These are phyloP conservation scores for Jaltomata sinuosa DNA, from an alignment of 257 asterid genomes.

Conservation along the genomic window DNA sequence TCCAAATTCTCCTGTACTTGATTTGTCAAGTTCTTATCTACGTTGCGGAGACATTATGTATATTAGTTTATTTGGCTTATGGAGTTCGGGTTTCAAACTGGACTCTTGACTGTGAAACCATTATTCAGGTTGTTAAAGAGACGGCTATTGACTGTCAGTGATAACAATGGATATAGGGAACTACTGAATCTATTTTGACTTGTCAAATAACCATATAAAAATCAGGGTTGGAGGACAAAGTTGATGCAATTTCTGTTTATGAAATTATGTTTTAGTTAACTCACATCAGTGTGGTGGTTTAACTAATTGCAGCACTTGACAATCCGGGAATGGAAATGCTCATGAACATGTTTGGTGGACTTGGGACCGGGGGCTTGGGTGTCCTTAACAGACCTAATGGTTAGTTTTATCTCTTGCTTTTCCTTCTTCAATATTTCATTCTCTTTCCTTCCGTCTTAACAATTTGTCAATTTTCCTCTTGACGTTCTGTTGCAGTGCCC, in stretches of 20 bases:
- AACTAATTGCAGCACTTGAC: slow-evolving; percentile 4
- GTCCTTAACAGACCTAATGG: slow-evolving; percentile 28
- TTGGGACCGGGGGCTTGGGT: slow-evolving; percentile 30
- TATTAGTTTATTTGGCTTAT: background rate
- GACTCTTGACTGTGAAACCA: background rate
- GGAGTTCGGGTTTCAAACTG: background rate
- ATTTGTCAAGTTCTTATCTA: background rate
- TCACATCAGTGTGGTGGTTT: background rate
- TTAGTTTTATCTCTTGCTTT: background rate
- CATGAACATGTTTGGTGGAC: slow-evolving; percentile 47
- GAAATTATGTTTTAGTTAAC: background rate
- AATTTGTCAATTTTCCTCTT: background rate
- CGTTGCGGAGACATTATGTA: background rate
- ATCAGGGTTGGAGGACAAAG: background rate
- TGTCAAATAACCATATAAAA: background rate
- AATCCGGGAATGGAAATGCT: slow-evolving; percentile 28
- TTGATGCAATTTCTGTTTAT: background rate
- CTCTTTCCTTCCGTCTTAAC: background rate
- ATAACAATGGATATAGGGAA: background rate
- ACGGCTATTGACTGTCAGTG: background rate
- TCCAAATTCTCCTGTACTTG: background rate
- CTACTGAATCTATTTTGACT: background rate
- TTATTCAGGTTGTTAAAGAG: background rate
- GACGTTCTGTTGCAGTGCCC: slow-evolving; percentile 21
- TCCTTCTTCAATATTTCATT: background rate